Percentiles rank a stretch among this genome's conserved stretches.
phyloP scores from a whole-genome alignment of 495 filamentous ascomycete species.

The Friedmanniomyces endolithicus region DNA sequence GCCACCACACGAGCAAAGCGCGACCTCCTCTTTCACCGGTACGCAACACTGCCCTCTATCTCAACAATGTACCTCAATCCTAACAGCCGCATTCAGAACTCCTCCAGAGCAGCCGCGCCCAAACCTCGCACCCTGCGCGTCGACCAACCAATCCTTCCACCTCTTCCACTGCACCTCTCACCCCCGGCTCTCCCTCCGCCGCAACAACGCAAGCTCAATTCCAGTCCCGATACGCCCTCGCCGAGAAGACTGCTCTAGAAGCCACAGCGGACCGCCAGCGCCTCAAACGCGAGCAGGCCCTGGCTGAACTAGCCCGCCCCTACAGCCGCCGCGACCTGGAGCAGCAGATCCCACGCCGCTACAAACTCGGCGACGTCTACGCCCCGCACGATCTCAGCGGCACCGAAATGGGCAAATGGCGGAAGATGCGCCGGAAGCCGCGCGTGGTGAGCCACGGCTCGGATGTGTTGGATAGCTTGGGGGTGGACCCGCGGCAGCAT shows the following conservation, averaged over 20 bases:
- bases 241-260: background rate
- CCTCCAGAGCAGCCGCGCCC: slow-evolving; percentile 5
- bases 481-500: slow-evolving; percentile 66
- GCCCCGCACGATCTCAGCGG: slow-evolving; percentile 75
- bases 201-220: background rate
- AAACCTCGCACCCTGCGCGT: background rate
- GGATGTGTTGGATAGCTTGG: slow-evolving; percentile 72
- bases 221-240: background rate
- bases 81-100: background rate
- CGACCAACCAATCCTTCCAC: background rate
- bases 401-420: slow-evolving; percentile 47
- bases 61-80: background rate
- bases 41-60: background rate
- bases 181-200: background rate
- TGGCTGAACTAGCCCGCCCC: slow-evolving; percentile 1
- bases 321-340: slow-evolving; percentile 14
- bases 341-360: slow-evolving; percentile 37
- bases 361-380: slow-evolving; percentile 69
- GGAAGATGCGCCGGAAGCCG: slow-evolving; percentile 47
- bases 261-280: background rate
- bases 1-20: background rate
- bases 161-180: background rate
- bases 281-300: background rate
- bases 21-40: slow-evolving; percentile 3
- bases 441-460: slow-evolving; percentile 26